A percentile compares a stretch with the other conserved stretches of the same genome.
These are phyloP conservation scores for Cichorium intybus DNA, from an alignment of 140 eudicot species.

Conservation along the genomic window DNA sequence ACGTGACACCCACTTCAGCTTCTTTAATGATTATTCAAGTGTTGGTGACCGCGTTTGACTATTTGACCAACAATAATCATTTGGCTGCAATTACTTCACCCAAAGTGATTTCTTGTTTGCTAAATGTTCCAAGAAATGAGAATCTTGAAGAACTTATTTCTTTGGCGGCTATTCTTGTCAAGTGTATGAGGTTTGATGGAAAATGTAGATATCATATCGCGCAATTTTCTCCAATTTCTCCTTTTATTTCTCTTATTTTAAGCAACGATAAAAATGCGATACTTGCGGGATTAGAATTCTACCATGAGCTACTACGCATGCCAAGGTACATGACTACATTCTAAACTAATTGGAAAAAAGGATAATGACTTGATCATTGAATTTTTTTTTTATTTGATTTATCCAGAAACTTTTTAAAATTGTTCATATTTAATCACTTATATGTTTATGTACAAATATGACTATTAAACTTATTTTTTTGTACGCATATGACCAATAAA, in stretches of 20 bases:
- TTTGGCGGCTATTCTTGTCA: constrained; percentile 67
- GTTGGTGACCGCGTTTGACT: constrained; percentile 69
- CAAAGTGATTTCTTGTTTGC: constrained; percentile 55
- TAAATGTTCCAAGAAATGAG: constrained; percentile 53
- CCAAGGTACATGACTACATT: constrained; percentile 72
- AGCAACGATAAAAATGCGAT: constrained; percentile 63
- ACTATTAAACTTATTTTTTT: too few relatives aligned
- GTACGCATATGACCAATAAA: too few relatives aligned
- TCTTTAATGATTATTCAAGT: constrained; percentile 72
- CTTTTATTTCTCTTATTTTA: constrained; percentile 53
- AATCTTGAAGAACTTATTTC: constrained; percentile 54
- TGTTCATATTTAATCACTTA: too few relatives aligned
- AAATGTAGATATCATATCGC: constrained; percentile 58
- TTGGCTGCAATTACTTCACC: constrained; percentile 68
- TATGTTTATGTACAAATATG: too few relatives aligned
- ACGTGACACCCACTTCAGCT: constrained; percentile 70
- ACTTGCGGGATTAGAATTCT: constrained; percentile 59
- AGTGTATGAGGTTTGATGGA: constrained; percentile 70
- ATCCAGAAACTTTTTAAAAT: too few relatives aligned
- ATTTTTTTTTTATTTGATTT: too few relatives aligned
- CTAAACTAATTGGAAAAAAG: neutral
- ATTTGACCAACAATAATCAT: constrained; percentile 50
- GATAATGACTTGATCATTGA: neutral
- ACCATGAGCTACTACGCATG: constrained; percentile 68
- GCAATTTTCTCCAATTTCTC: constrained; percentile 41